Evolutionary conservation across 2,329 filamentous ascomycete species (phyloP), one percentile per base, ranked within the genome.

Genomic region (Hymenoscyphus linearis): DNA sequence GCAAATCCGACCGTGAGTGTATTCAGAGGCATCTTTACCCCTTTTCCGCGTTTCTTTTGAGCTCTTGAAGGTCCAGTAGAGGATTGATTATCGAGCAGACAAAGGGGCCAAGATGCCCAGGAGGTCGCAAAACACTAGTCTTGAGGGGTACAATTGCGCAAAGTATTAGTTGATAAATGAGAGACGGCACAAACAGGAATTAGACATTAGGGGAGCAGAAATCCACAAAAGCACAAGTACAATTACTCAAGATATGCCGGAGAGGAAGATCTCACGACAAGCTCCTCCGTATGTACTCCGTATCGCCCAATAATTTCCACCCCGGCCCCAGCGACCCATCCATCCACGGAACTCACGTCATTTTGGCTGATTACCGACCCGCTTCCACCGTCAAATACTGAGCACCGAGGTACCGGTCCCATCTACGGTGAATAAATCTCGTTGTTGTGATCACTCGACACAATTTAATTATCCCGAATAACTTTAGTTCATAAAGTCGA

Each of bases 1-100:
- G 92, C 92, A 66, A 91, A 83, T 61, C 87, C 86, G 63, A 98
- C 88, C 14, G 89, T 86, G 44, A 93, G 82, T 18, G 92, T 96
- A 76, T 90, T 93, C 70, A 95, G 83, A 7, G 67, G 65, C 72
- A 74, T 74, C 14, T 26, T 61, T 62, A 54, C 31, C 36, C 53
- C 27, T 60, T 35, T 25, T 7, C 31, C 0, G 4, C 5, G 31
- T 31, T 52, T 60, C 59, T 35, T 55, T 53, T 57, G 22, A 25
- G 25, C 18, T 14, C 53, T 44, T 4, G 14, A 2, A 34, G 26
- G 31, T 7, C 13, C 18, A 34, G n/a, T 16, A 25, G 22, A 7
- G 25, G 4, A 9, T 31, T 53, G 26, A 12, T 26, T n/a, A 37
- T 2, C 12, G 22, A 50, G 12, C 12, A 36, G 26, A 18, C 31